A percentile compares a stretch with the other conserved stretches of the same genome.
phyloP scores from a whole-genome alignment of 2,329 filamentous ascomycete species.

The Neocucurbitaria cava region DNA sequence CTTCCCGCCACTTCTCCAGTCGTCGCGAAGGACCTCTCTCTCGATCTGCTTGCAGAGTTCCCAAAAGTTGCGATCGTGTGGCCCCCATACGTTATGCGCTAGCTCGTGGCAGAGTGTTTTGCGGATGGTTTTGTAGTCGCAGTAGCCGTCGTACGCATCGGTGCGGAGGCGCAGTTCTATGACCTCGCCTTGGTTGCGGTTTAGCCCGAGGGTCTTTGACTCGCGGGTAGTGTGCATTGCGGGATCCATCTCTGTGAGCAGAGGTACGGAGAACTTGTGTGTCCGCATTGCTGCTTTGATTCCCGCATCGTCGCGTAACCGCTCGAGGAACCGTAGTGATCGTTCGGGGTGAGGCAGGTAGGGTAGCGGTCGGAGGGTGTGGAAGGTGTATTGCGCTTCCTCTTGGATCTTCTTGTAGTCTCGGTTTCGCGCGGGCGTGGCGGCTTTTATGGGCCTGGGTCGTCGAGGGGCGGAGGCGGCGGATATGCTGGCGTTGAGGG shows the following conservation, averaged over 20 bases:
- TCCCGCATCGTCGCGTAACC: slow-evolving; percentile 81
- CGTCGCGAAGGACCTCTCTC: slow-evolving; percentile 78
- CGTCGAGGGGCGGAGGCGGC: slow-evolving; percentile 50
- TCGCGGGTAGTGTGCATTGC: slow-evolving; percentile 81
- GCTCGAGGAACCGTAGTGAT: slow-evolving; percentile 74
- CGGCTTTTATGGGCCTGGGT: slow-evolving; percentile 50
- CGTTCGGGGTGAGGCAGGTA: slow-evolving; percentile 79
- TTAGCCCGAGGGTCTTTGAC: slow-evolving; percentile 82
- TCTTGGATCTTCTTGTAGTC: slow-evolving; percentile 60
- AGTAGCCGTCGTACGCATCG: slow-evolving; percentile 90
- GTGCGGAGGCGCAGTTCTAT: slow-evolving; percentile 92
- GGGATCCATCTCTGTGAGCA: slow-evolving; percentile 97
- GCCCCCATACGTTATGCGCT: slow-evolving; percentile 85
- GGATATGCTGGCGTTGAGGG: slow-evolving; percentile 53
- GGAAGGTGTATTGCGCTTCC: slow-evolving; percentile 80
- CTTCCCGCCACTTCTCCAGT: slow-evolving; percentile 75
- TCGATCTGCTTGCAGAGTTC: slow-evolving; percentile 86
- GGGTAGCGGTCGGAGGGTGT: slow-evolving; percentile 74
- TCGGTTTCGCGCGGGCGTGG: slow-evolving; percentile 48
- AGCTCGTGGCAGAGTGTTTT: slow-evolving; percentile 95
- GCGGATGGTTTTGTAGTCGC: slow-evolving; percentile 90
- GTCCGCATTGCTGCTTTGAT: slow-evolving; percentile 83
- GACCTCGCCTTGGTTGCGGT: slow-evolving; percentile 84
- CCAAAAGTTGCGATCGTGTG: slow-evolving; percentile 91
- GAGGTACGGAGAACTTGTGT: slow-evolving; percentile 82